These are phyloP conservation scores for Xerocomus potaroensis DNA, from an alignment of 768 basidiomycete species.

Conservation along the genomic window DNA sequence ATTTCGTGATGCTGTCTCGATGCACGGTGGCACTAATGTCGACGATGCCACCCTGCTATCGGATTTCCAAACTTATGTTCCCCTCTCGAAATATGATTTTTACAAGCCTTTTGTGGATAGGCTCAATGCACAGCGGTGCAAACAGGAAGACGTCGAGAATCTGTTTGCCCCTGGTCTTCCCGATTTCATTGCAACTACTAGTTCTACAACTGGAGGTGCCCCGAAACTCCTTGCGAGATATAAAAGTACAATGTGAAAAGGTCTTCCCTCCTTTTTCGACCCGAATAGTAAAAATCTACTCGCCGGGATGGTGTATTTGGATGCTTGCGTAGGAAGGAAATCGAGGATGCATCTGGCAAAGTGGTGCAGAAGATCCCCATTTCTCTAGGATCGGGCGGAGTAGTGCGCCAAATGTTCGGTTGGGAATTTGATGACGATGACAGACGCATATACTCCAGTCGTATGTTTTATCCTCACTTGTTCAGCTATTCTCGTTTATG, in stretches of 20 bases:
- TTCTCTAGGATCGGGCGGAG: neutral
- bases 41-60: neutral
- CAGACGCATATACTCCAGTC: neutral
- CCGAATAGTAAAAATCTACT: neutral
- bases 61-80: neutral
- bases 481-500: no score
- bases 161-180: neutral
- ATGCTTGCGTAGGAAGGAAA: neutral
- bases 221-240: constrained; percentile 1
- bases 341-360: neutral
- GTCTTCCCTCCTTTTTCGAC: no score
- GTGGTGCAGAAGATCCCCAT: constrained; percentile 10
- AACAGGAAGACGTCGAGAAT: neutral
- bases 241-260: no score
- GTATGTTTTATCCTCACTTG: neutral
- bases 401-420: constrained; percentile 4
- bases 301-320: neutral
- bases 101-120: neutral
- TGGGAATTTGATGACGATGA: constrained; percentile 13
- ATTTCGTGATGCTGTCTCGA: neutral
- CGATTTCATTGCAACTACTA: neutral
- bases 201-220: constrained; percentile 1
- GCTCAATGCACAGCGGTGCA: neutral
- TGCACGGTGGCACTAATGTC: neutral
- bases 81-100: neutral